A percentile compares a stretch with the other conserved stretches of the same genome.
phyloP scores from a whole-genome alignment of 495 filamentous ascomycete species.

The Staphylotrichum tortipilum region DNA sequence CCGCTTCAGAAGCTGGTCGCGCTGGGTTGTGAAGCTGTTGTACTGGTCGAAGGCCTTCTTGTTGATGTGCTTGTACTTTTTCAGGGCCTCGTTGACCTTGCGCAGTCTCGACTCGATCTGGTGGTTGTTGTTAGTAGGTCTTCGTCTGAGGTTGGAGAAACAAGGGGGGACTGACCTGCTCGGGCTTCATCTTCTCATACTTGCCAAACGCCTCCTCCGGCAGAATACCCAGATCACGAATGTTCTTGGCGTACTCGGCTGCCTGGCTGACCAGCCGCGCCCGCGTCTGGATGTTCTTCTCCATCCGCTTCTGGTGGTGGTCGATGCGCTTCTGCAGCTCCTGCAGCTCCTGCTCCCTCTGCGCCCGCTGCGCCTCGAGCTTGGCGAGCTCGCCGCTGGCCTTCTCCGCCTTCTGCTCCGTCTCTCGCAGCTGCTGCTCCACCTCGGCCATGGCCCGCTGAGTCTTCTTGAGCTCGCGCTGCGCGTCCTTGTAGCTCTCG shows the following conservation, averaged over 20 bases:
- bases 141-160: not conserved
- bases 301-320: conserved; percentile 81
- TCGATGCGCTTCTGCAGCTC: conserved; percentile 75
- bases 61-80: conserved; percentile 96
- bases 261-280: conserved; percentile 66
- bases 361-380: conserved; percentile 54
- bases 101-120: conserved; percentile 76
- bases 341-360: conserved; percentile 60
- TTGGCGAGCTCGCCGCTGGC: conserved; percentile 49
- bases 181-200: conserved; percentile 70
- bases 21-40: conserved; percentile 88
- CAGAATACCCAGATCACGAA: conserved; percentile 84
- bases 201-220: conserved; percentile 92
- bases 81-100: conserved; percentile 86
- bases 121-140: conserved; percentile 13
- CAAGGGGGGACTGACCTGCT: conserved; percentile 59
- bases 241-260: conserved; percentile 73
- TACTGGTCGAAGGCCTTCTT: conserved; percentile 99
- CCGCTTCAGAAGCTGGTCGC: conserved; percentile 71
- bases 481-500: conserved; percentile 67
- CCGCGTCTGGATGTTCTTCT: conserved; percentile 82
- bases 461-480: conserved; percentile 72
- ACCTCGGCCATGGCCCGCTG: conserved; percentile 53
- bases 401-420: conserved; percentile 63
- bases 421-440: conserved; percentile 57